These are phyloP conservation scores for Mitragyna speciosa DNA, from an alignment of 257 asterid species.

Conservation along the genomic window DNA sequence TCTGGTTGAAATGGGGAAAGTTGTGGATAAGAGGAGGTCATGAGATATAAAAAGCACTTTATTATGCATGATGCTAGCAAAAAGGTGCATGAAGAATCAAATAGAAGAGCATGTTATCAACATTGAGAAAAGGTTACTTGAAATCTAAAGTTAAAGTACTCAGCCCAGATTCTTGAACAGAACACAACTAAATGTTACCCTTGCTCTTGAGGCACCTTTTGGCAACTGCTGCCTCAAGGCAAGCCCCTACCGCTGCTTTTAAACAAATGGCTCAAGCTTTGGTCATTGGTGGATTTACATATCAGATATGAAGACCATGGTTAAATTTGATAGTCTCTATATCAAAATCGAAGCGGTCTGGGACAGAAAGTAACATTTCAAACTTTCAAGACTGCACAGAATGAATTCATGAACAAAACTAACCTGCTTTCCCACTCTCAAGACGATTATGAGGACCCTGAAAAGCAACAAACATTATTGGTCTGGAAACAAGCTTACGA, in stretches of 20 bases:
- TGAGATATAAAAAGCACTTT: not conserved
- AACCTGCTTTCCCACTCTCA: conserved; percentile 49
- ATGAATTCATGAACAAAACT: conserved; percentile 17
- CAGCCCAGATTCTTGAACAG: not conserved
- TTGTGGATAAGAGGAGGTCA: not conserved
- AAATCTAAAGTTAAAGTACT: conserved; percentile 2
- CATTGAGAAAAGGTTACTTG: not conserved
- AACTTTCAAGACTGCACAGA: not conserved
- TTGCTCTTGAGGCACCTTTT: not conserved
- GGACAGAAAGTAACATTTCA: not conserved
- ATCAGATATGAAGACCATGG: not conserved
- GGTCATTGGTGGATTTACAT: not conserved
- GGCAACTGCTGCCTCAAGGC: not conserved
- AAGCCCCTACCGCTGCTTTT: not conserved
- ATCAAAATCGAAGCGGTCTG: too few species aligned
- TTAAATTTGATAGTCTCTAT: not conserved
- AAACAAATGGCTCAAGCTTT: not conserved
- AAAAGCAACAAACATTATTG: conserved; percentile 20
- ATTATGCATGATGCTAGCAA: not conserved
- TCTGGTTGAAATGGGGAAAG: not conserved
- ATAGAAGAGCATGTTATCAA: not conserved
- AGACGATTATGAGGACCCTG: conserved; percentile 50
- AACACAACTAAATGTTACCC: not conserved
- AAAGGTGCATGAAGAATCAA: not conserved
- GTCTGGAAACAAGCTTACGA: conserved; percentile 5